Evolutionary conservation across 1,284 basidiomycete genomes (phyloP), one percentile per base, ranked within the genome.

Genomic region (Sporisorium graminicola): DNA sequence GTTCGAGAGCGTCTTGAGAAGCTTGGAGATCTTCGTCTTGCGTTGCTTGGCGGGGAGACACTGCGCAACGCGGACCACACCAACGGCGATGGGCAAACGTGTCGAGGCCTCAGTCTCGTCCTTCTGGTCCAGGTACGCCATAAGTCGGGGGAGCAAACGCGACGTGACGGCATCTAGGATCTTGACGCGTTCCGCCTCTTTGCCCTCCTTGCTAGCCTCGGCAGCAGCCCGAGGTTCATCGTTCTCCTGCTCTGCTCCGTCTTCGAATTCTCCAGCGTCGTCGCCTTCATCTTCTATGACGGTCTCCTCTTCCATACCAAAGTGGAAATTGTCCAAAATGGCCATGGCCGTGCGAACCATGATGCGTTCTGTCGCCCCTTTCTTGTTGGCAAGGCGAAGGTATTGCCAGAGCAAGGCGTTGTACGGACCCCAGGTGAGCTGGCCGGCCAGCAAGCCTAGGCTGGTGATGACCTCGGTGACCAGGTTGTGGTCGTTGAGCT

Each of bases 321-420:
- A 99, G 83, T 94, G 94, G 88, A 99, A 99, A 82, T 92, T 91
- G 83, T 97, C 94, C 59, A 99, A 88, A 13, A 98, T 87, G 0
- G 93, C 88, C 8, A 98, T 93, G 13, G 98, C 89, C 0, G 93
- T 89, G 33, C 97, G 90, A n/a, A 98, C 90, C 83, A 92, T 93
- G 22, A 94, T 90, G 61, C 93, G 91, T 79, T 96, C 92, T 4
- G 91, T 89, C n/a, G 89, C 88, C 50, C 91, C 90, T 83, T 92
- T 93, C 29, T 89, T 89, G 77, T 90, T 91, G 18, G 91, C 91
- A 6, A 92, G 87, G 72, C 90, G 91, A 62, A 98, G 88, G 81
- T 95, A 98, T 73, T 92, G 91, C 85, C 93, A 91, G 6, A 97
- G 90, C 42, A 95, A 86, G 2, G 89, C 88, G 83, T 93, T 91